These are phyloP conservation scores for Trichoderma polysporum DNA, from an alignment of 2,329 filamentous ascomycete species.

Conservation along the genomic window DNA sequence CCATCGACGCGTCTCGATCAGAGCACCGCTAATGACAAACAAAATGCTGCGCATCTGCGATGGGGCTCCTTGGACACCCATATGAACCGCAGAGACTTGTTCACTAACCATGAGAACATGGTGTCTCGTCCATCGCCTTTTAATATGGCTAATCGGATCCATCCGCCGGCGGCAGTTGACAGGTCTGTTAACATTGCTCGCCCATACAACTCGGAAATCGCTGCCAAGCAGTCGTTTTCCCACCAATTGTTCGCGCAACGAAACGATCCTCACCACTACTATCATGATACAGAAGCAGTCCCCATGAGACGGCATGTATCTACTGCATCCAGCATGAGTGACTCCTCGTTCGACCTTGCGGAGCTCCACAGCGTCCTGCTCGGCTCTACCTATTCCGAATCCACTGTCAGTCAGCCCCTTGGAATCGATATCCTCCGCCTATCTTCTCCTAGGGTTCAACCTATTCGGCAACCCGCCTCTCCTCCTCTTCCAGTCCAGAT, in stretches of 20 bases:
- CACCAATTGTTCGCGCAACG: neutral
- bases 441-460: neutral
- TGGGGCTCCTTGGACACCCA: constrained; percentile 9
- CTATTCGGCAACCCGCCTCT: neutral
- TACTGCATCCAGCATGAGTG: neutral
- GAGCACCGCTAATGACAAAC: neutral
- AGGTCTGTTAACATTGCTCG: neutral
- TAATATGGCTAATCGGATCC: neutral
- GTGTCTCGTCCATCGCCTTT: neutral
- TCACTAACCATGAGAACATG: neutral
- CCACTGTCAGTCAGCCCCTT: neutral
- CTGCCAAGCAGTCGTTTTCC: neutral
- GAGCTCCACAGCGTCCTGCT: neutral
- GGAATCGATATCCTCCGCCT: constrained; percentile 15
- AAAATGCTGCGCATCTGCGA: neutral
- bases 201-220: neutral
- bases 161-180: neutral
- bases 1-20: neutral
- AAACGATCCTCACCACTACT: neutral
- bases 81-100: neutral
- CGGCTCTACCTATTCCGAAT: neutral
- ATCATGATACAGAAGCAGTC: neutral
- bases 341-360: neutral
- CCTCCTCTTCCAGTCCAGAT: neutral
- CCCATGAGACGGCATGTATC: neutral